Evolutionary conservation across 75 land plant genomes (phyloP).

Genomic region (Cunninghamia lanceolata): DNA sequence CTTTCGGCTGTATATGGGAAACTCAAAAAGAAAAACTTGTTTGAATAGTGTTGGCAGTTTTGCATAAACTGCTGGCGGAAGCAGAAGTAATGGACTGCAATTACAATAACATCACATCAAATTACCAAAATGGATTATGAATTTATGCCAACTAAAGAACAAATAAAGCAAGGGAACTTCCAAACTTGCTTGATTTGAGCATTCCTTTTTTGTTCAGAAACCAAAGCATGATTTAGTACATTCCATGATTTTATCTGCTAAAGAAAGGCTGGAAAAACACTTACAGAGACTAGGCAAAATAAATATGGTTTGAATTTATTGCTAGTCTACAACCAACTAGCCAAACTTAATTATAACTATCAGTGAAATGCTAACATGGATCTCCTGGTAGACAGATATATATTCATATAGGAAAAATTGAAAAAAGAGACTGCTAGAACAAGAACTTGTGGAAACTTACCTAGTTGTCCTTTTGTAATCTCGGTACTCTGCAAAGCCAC

Average conservation of each 20-base stretch:
- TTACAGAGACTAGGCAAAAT: not conserved
- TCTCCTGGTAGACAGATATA: not conserved
- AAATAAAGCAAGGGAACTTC: not conserved
- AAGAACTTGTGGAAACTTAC: slow-evolving; percentile 23
- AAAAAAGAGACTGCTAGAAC: not conserved
- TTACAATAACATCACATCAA: slow-evolving; percentile 6
- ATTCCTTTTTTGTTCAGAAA: not conserved
- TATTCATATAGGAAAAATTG: slow-evolving; percentile 7
- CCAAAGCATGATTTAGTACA: not conserved
- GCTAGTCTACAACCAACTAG: not conserved
- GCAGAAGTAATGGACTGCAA: slow-evolving; percentile 80
- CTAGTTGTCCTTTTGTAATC: slow-evolving; percentile 79
- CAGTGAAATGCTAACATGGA: not conserved
- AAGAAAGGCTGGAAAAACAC: not conserved
- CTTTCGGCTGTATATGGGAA: slow-evolving; percentile 78
- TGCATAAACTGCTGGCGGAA: slow-evolving; percentile 67
- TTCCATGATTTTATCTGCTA: not conserved
- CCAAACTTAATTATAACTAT: not conserved
- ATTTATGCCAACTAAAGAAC: not conserved
- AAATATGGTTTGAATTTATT: not conserved
- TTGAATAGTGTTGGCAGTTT: slow-evolving; percentile 74
- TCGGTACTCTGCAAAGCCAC: slow-evolving; percentile 58
- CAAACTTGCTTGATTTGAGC: not conserved
- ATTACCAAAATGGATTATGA: not conserved
- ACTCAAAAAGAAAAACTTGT: slow-evolving; percentile 71